Evolutionary conservation across 2,329 filamentous ascomycete genomes (phyloP).

Genomic region (Tolypocladium paradoxum): DNA sequence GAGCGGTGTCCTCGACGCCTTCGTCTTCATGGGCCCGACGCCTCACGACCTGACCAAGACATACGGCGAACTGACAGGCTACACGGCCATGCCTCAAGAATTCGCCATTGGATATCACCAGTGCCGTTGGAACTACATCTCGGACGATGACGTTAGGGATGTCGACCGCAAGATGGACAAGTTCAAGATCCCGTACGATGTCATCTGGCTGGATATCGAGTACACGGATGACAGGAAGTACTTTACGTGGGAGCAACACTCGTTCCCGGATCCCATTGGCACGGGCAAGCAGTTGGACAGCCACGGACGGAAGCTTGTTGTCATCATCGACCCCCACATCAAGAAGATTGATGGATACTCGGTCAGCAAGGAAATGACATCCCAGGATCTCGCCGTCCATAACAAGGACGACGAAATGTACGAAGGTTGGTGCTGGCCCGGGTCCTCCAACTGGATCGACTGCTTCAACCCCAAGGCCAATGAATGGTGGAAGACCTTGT

Average conservation of each 20-base stretch:
- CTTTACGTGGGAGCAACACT: constrained; percentile 91
- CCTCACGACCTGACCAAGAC: constrained; percentile 70
- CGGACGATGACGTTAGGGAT: constrained; percentile 92
- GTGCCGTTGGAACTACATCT: constrained; percentile 98
- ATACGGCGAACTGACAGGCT: constrained; percentile 86
- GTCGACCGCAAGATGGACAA: constrained; percentile 96
- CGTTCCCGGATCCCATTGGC: constrained; percentile 71
- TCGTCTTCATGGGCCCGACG: constrained; percentile 85
- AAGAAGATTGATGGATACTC: constrained; percentile 77
- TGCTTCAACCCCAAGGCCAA: constrained; percentile 87
- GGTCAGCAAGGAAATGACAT: constrained; percentile 71
- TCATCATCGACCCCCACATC: constrained; percentile 95
- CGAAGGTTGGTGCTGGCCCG: constrained; percentile 98
- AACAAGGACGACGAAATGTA: constrained; percentile 86
- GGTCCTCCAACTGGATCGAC: constrained; percentile 92
- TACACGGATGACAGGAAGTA: constrained; percentile 97
- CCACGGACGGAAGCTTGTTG: constrained; percentile 80
- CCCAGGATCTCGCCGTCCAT: constrained; percentile 71
- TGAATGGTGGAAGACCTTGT: constrained; percentile 84
- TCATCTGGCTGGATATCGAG: constrained; percentile 98
- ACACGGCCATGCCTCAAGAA: constrained; percentile 80
- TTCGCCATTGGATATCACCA: constrained; percentile 93
- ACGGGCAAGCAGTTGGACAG: constrained; percentile 85
- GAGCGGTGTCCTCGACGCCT: constrained; percentile 78
- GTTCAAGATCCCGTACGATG: constrained; percentile 89